Conservation (phyloP, 371 early-diverging fungal genomes). For the Actinomortierella wolfii region DNA sequence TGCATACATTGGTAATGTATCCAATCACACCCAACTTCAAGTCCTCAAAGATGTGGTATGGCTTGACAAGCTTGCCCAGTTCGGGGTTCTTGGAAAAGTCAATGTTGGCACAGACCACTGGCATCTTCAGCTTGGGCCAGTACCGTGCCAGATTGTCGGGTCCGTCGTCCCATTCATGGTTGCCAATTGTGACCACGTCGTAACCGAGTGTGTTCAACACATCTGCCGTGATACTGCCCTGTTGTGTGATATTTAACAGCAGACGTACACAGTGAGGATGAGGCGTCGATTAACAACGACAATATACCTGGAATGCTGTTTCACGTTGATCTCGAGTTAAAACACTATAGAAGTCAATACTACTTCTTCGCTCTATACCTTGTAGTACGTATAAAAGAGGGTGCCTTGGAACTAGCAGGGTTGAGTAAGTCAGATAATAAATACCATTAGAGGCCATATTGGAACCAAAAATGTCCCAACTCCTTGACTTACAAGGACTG, state of each 20-base stretch:
- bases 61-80: conserved; percentile 56
- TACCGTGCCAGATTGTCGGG: conserved; percentile 55
- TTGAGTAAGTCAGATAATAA: not conserved
- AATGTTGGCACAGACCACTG: conserved; percentile 72
- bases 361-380: conserved; percentile 17
- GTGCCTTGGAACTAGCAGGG: conserved; percentile 55
- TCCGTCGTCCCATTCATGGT: conserved; percentile 77
- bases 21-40: conserved; percentile 68
- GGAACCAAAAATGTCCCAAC: conserved; percentile 7
- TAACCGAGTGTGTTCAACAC: conserved; percentile 64
- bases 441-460: conserved; percentile 55
- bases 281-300: not conserved
- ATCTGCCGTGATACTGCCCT: conserved; percentile 54
- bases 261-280: not conserved
- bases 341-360: not conserved
- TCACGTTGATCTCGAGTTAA: not conserved
- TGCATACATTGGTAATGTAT: conserved; percentile 59
- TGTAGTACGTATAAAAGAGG: conserved; percentile 60
- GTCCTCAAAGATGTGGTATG: conserved; percentile 67
- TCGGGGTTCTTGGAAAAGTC: conserved; percentile 49
- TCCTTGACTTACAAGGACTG: not conserved
- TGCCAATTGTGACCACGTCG: conserved; percentile 68
- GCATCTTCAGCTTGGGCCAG: conserved; percentile 58
- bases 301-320: not conserved
- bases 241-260: not conserved